Evolutionary conservation across 179 eudicot genomes (phyloP), one percentile per base, ranked within the genome.

Genomic region (Actinidia arguta): DNA sequence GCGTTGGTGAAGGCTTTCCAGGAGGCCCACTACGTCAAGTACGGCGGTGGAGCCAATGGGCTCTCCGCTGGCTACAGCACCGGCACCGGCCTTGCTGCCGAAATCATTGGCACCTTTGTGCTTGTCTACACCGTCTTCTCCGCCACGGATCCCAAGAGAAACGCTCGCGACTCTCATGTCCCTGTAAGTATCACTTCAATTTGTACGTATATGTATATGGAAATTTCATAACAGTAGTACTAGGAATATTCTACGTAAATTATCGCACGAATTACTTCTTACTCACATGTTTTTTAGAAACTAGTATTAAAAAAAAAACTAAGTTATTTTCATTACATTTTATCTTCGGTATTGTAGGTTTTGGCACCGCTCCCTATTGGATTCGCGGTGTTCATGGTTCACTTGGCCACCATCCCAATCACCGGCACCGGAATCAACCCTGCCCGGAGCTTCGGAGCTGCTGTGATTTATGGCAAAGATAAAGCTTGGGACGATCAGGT

Each of bases 401-500:
- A 55, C 63, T 20, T 75, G 31, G 78, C 78, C 27, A 75, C 78
- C 46, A 75, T 75, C 48, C 78, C 66, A 55, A 18, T 75, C 50
- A 66, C 81, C 25, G 74, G 81, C 58, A 78, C 73, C 1, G 81
- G 81, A 24, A 75, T 75, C 13, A 75, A 75, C 50, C 78, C 78
- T 1, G 81, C 76, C 56, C 56, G 76, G 24, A 72, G 76, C 76
- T 72, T 72, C 36, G 56, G 75, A 47, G 56, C 75, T 20, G 74
- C 62, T 36, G 62, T 78, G 4, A 17, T 78, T 27, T 78, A 66
- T 50, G 74, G 74, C 46, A 0, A 66, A 24, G 24, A 66, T 16
- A 78, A 78, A 11, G 73, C 81, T 27, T 66, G 81, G 81, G 74
- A 78, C 46, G 81, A 78, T 50, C 81, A 78, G 54, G 81, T 66